These are phyloP conservation scores for Hemileccinum rubropunctum DNA, from an alignment of 768 basidiomycete genomes.

Conservation along the genomic window DNA sequence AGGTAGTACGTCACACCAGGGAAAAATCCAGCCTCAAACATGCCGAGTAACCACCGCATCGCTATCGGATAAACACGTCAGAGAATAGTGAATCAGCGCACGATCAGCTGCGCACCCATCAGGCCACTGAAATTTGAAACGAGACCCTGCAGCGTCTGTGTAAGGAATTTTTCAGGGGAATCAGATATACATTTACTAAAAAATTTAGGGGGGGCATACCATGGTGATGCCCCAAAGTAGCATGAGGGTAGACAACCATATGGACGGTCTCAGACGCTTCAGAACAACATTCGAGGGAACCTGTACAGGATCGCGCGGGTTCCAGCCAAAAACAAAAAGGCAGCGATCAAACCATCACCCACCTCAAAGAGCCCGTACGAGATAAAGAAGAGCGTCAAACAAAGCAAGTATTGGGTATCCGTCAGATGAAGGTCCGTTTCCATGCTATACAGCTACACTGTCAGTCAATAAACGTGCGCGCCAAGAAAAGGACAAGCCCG, in stretches of 20 bases:
- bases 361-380: conserved; percentile 73
- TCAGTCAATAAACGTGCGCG: not conserved
- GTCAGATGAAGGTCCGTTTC: conserved; percentile 55
- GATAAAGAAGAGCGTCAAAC: conserved; percentile 59
- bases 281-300: conserved; percentile 73
- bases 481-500: not conserved
- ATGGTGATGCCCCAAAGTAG: conserved; percentile 73
- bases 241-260: conserved; percentile 78
- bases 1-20: conserved; percentile 65
- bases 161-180: no score
- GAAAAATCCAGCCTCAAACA: conserved; percentile 55
- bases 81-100: not conserved
- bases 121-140: conserved; percentile 68
- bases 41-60: conserved; percentile 69
- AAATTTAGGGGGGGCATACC: conserved; percentile 38
- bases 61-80: conserved; percentile 33
- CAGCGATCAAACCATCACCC: conserved; percentile 4
- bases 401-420: conserved; percentile 63
- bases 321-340: not conserved
- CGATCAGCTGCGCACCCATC: conserved; percentile 44
- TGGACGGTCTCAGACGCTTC: conserved; percentile 69
- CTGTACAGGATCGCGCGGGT: conserved; percentile 18
- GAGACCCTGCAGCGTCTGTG: conserved; percentile 69
- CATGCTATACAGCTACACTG: conserved; percentile 58
- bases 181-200: not conserved